Base-by-base conservation (phyloP, 2,329 filamentous ascomycete genomes). In the Aphanocladium album region DNA sequence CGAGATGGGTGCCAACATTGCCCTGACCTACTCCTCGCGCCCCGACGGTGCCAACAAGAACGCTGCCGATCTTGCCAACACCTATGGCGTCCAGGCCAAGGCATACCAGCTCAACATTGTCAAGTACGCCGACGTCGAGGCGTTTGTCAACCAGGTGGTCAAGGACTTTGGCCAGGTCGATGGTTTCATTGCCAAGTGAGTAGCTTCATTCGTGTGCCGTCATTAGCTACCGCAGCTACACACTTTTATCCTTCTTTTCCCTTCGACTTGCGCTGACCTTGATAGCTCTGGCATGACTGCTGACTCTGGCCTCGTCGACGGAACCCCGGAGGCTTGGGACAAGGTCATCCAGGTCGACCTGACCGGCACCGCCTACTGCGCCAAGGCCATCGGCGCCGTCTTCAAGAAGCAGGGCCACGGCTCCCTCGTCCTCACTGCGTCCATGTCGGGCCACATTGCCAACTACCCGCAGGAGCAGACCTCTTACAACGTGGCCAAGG, bases 91-190 rank as follows among this genome's bases (percentile, higher is more conserved):
- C 67, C 86, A 88, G 73, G 84, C 78, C 71, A 83, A 82, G 74
- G 81, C 81, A 43, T 86, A 86, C 75, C 78, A 83, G 73, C 79
- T 83, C 65, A 80, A 87, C 68, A 75, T 85, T n/a, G 79, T 76
- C 59, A 77, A 84, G 62, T 82, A 78, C 66, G 67, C 73, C 16
- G 74, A 79, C 11, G 79, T 86, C 60, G 75, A 84, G 70, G 71
- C 76, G 50, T 78, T 84, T 65, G 76, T 86, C 60, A 76, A 77
- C 60, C 84, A 91, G 37, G 86, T 92, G 65, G 81, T 89, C 70
- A 77, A 79, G 66, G 89, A 93, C 70, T 93, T 92, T 71, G 86
- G 87, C 68, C 84, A 85, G 53, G 84, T 91, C 61, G 89, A 91
- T 65, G 83, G 87, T 63, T 90, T 92, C 67, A 83, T 92, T 58